These are phyloP conservation scores for Carallia brachiata DNA, from an alignment of 345 rosid species.

Conservation along the genomic window DNA sequence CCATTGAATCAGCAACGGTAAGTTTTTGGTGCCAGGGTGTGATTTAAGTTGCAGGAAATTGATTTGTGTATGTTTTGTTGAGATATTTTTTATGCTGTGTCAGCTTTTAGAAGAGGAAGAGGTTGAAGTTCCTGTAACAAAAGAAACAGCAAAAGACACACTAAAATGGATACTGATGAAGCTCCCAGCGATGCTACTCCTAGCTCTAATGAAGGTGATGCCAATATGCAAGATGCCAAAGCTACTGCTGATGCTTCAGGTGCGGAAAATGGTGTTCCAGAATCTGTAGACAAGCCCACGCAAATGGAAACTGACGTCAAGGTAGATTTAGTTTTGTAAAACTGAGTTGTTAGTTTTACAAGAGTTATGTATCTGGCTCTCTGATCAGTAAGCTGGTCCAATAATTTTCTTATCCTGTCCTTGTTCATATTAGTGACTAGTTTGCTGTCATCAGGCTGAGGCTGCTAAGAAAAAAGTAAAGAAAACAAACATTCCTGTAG, in stretches of 20 bases:
- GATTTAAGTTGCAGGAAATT: neutral
- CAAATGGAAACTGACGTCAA: conserved; percentile 86
- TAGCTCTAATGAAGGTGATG: conserved; percentile 60
- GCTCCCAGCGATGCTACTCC: conserved; percentile 42
- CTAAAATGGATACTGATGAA: conserved; percentile 82
- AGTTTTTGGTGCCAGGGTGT: conserved; percentile 23
- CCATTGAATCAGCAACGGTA: conserved; percentile 74
- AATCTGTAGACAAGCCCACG: conserved; percentile 67
- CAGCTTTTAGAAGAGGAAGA: conserved; percentile 98
- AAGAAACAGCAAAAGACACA: conserved; percentile 52
- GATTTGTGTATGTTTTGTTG: neutral
- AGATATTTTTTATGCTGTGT: conserved; percentile 6
- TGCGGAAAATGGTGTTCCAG: conserved; percentile 72
- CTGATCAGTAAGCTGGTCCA: conserved; percentile 4
- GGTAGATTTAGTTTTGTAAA: conserved; percentile 37
- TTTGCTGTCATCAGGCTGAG: conserved; percentile 46
- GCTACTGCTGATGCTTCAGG: conserved; percentile 50
- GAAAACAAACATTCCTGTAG: conserved; percentile 62
- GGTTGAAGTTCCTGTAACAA: conserved; percentile 71
- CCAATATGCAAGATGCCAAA: conserved; percentile 75
- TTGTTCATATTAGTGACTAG: neutral
- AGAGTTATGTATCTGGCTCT: neutral
- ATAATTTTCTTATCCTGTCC: neutral
- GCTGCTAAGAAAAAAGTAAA: conserved; percentile 82
- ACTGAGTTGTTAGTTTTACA: neutral